phyloP scores from a whole-genome alignment of 495 filamentous ascomycete species.

The Physcia stellaris region DNA sequence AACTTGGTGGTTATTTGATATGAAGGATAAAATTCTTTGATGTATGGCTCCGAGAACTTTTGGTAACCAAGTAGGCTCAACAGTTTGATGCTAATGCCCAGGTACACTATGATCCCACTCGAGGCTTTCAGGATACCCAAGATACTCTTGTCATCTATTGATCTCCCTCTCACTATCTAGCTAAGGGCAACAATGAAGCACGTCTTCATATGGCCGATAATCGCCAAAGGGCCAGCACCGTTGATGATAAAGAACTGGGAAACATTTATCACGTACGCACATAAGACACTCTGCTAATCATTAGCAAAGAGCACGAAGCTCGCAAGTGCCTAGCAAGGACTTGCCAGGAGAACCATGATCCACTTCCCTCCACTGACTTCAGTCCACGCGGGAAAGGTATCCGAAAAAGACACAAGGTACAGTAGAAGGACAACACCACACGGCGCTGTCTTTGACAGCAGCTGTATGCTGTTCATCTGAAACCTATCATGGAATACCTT shows the following conservation, averaged over 20 bases:
- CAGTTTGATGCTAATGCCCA: no score
- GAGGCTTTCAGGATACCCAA: no score
- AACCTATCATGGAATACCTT: slow-evolving; percentile 52
- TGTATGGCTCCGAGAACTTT: no score
- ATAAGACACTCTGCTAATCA: slow-evolving; percentile 33
- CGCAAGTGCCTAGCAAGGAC: no score
- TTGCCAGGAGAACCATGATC: slow-evolving; percentile 26
- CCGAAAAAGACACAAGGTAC: slow-evolving; percentile 51
- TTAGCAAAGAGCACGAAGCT: no score
- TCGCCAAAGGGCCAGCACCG: slow-evolving; percentile 52
- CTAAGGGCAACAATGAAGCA: slow-evolving; percentile 29
- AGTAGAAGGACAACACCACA: slow-evolving; percentile 48
- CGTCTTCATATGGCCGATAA: slow-evolving; percentile 49
- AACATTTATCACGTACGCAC: slow-evolving; percentile 56
- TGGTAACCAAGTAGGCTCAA: no score
- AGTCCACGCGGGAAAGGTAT: slow-evolving; percentile 42
- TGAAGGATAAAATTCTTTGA: no score
- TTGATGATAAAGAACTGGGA: slow-evolving; percentile 66
- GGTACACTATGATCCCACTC: no score
- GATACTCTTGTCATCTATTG: neutral
- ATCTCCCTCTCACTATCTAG: slow-evolving; percentile 13
- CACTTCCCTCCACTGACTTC: slow-evolving; percentile 27
- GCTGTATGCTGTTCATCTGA: slow-evolving; percentile 55
- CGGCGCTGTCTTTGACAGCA: slow-evolving; percentile 59
- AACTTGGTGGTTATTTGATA: no score